Evolutionary conservation across 148 eudicot genomes (phyloP).

Genomic region (Talinum fruticosum): DNA sequence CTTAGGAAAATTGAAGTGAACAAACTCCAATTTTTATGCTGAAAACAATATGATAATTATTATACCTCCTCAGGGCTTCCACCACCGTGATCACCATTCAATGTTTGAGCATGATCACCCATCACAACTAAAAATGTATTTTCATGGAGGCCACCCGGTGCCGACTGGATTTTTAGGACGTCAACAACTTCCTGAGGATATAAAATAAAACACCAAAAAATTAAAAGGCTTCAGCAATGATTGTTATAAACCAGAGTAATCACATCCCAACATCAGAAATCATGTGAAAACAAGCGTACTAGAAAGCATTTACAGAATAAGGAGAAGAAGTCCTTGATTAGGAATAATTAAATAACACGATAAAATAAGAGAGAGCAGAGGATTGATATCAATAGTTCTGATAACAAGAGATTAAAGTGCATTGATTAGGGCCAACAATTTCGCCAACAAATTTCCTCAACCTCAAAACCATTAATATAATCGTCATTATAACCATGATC

Average conservation of each 20-base stretch:
- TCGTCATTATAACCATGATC: no score
- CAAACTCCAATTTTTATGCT: neutral
- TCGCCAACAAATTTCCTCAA: no score
- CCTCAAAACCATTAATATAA: no score
- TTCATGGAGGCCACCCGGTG: conserved; percentile 83
- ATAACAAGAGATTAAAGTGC: no score
- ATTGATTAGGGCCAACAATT: no score
- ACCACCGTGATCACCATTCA: conserved; percentile 98
- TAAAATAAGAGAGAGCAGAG: neutral
- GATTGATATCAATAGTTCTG: neutral
- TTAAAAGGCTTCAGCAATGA: neutral
- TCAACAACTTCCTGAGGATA: conserved; percentile 63
- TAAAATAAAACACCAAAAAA: conserved; percentile 6
- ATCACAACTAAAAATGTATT: conserved; percentile 90
- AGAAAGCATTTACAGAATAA: neutral
- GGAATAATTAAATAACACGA: neutral
- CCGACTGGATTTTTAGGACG: conserved; percentile 62
- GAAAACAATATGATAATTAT: conserved; percentile 7
- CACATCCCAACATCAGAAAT: neutral
- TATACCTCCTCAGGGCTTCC: conserved; percentile 92
- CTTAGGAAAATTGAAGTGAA: neutral
- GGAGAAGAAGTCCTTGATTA: neutral
- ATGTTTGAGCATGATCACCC: conserved; percentile 99
- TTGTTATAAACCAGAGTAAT: conserved; percentile 5
- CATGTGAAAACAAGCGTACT: neutral